Evolutionary conservation across 108 stramenopile genomes (phyloP).

Genomic region (Poteriospumella lacustris): DNA sequence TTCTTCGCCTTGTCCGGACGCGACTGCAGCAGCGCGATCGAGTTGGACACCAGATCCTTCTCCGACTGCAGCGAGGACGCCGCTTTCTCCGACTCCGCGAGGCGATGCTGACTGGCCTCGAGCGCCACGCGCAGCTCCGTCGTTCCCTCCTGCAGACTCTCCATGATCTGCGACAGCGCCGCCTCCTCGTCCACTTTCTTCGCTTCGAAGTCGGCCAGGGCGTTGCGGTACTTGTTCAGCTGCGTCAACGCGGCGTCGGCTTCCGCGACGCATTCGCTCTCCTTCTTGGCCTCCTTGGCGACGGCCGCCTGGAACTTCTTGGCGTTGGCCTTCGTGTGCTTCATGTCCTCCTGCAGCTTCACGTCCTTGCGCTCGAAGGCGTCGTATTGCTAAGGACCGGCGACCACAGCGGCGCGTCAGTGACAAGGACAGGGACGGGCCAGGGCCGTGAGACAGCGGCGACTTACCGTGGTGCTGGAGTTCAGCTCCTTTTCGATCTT

Average conservation of each 20-base stretch:
- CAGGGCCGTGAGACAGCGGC: neutral
- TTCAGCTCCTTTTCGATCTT: neutral
- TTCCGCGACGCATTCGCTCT: slow-evolving; percentile 36
- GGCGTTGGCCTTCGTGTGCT: slow-evolving; percentile 64
- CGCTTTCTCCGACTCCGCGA: slow-evolving; percentile 45
- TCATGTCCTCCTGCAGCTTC: slow-evolving; percentile 81
- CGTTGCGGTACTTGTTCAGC: neutral
- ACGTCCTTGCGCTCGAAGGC: slow-evolving; percentile 83
- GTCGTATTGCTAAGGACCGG: slow-evolving; percentile 75
- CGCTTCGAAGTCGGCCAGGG: slow-evolving; percentile 57
- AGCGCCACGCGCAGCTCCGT: slow-evolving; percentile 70
- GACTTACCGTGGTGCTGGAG: neutral
- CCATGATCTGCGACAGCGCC: slow-evolving; percentile 4
- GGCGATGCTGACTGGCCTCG: slow-evolving; percentile 72
- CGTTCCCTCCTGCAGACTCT: slow-evolving; percentile 51
- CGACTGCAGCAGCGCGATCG: slow-evolving; percentile 71
- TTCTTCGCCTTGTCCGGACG: slow-evolving; percentile 62
- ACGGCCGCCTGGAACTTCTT: slow-evolving; percentile 72
- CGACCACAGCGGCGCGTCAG: too few relatives aligned
- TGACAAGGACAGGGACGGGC: too few relatives aligned
- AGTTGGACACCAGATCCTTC: slow-evolving; percentile 40
- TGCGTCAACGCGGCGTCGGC: slow-evolving; percentile 22
- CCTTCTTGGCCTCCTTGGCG: slow-evolving; percentile 61
- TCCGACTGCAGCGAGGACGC: neutral
- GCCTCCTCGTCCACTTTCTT: slow-evolving; percentile 22